A percentile compares a stretch with the other conserved stretches of the same genome.
phyloP scores from a whole-genome alignment of 805 yeast genomes.

The Saccharomycopsis fermentans region DNA sequence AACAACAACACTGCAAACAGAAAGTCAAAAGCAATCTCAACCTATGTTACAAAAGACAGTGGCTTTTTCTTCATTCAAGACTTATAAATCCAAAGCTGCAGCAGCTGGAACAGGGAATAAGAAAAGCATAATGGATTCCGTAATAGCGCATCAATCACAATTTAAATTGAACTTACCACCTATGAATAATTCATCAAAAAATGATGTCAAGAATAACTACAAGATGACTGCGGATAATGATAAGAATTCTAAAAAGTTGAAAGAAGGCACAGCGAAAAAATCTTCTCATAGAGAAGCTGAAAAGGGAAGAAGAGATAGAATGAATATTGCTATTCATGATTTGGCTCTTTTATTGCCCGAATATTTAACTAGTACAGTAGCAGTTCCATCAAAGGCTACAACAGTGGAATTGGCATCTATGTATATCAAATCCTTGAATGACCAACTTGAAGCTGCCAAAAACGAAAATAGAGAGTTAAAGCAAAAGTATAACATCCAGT shows the following conservation, averaged over 20 bases:
- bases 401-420: constrained; percentile 83
- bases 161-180: constrained; percentile 15
- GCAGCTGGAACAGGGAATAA: neutral
- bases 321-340: constrained; percentile 79
- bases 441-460: constrained; percentile 23
- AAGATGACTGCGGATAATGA: neutral
- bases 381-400: constrained; percentile 83
- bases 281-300: constrained; percentile 80
- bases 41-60: neutral
- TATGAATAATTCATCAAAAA: constrained; percentile 3
- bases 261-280: constrained; percentile 21
- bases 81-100: constrained; percentile 13
- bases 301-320: constrained; percentile 89
- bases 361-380: constrained; percentile 41
- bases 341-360: constrained; percentile 61
- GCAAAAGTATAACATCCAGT: neutral
- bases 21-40: neutral
- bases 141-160: constrained; percentile 18
- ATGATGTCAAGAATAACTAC: neutral
- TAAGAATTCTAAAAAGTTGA: neutral
- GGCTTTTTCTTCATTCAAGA: constrained; percentile 16
- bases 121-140: constrained; percentile 8
- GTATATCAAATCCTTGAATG: constrained; percentile 45
- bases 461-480: neutral
- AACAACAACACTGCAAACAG: neutral